These are phyloP conservation scores for Cornus florida DNA, from an alignment of 148 eudicot species.

Conservation along the genomic window DNA sequence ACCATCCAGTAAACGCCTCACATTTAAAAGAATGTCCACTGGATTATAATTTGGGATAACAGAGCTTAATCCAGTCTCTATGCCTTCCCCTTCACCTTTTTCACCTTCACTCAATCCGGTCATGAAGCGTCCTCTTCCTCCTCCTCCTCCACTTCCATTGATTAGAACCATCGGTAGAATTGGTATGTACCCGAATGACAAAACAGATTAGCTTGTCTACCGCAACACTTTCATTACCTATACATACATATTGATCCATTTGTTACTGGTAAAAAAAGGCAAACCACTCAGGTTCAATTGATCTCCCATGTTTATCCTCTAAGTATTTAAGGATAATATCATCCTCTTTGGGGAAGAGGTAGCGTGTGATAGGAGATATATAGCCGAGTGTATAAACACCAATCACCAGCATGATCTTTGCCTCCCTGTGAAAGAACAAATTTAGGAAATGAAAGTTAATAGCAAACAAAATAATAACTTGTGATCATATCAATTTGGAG, in stretches of 20 bases:
- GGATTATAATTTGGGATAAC: conserved; percentile 85
- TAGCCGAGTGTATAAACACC: conserved; percentile 66
- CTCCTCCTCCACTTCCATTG: conserved; percentile 88
- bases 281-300: conserved; percentile 87
- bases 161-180: conserved; percentile 82
- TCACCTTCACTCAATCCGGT: too few relatives aligned
- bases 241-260: background rate
- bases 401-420: conserved; percentile 87
- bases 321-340: conserved; percentile 71
- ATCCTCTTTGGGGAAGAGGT: conserved; percentile 75
- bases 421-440: conserved; percentile 63
- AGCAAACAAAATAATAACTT: background rate
- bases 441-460: background rate
- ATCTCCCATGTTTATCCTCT: conserved; percentile 68
- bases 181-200: conserved; percentile 68
- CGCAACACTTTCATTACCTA: background rate
- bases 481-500: too few relatives aligned
- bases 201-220: background rate
- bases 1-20: conserved; percentile 57
- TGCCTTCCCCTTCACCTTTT: conserved; percentile 1
- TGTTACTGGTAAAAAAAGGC: conserved; percentile 4
- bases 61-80: conserved; percentile 98
- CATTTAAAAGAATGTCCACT: conserved; percentile 67
- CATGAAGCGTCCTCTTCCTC: too few relatives aligned
- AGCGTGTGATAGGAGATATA: conserved; percentile 59